Conservation (phyloP, 768 basidiomycete genomes). For the Leccinum incarnatum region DNA sequence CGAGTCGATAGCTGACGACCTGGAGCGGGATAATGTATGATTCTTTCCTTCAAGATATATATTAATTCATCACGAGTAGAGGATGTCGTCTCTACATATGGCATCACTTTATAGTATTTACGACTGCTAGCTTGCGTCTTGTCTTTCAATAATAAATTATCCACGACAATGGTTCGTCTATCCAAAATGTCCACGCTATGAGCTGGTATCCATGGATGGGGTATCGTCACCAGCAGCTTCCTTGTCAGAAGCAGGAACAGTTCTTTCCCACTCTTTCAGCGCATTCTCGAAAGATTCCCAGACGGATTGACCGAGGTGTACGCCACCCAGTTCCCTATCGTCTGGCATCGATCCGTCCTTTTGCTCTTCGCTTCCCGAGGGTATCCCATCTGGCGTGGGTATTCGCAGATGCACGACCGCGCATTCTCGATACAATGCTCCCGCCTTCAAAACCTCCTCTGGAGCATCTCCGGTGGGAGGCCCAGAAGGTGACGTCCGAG, state of each 20-base stretch:
- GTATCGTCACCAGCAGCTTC: constrained; percentile 21
- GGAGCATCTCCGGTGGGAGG: constrained; percentile 22
- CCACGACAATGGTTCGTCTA: background rate
- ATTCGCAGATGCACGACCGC: constrained; percentile 54
- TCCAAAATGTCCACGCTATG: constrained; percentile 10
- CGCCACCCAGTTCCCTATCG: constrained; percentile 72
- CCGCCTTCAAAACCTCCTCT: constrained; percentile 73
- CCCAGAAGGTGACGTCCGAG: constrained; percentile 22
- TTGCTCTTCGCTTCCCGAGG: constrained; percentile 26
- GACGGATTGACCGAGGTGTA: constrained; percentile 59
- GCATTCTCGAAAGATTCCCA: constrained; percentile 76
- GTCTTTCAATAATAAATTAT: constrained; percentile 31
- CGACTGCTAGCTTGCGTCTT: constrained; percentile 1
- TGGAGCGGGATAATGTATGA: constrained; percentile 29
- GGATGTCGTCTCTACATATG: constrained; percentile 7
- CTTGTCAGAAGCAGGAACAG: constrained; percentile 20
- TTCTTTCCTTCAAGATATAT: background rate
- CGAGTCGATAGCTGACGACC: constrained; percentile 29
- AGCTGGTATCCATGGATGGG: constrained; percentile 24
- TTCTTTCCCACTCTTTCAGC: constrained; percentile 64
- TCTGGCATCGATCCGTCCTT: constrained; percentile 43
- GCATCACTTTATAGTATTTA: constrained; percentile 29
- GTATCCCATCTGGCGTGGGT: constrained; percentile 22
- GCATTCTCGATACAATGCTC: constrained; percentile 75
- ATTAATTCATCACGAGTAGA: constrained; percentile 2